A percentile compares a stretch with the other conserved stretches of the same genome.
Evolutionary conservation across 2,329 filamentous ascomycete species (phyloP).

Genomic region (Diplodia sapinea): DNA sequence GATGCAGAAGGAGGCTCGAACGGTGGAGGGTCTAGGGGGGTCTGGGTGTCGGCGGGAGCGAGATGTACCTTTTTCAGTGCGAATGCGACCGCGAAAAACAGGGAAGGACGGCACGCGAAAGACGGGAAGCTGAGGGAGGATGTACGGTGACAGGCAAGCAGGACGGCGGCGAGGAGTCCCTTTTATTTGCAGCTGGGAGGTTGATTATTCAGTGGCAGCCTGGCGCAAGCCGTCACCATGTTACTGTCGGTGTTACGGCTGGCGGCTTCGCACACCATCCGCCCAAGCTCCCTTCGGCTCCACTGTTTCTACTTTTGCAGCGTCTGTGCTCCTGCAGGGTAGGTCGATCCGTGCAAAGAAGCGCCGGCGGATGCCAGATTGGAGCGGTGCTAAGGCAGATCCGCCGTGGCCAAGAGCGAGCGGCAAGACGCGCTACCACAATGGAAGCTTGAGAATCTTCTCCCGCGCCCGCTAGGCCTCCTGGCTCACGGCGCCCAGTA

Average conservation of each 20-base stretch:
- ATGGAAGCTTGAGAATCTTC: slow-evolving; percentile 29
- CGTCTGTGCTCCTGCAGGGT: slow-evolving; percentile 30
- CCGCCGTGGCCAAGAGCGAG: slow-evolving; percentile 23
- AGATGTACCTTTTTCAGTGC: not conserved
- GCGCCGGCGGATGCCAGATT: slow-evolving; percentile 16
- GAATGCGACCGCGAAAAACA: slow-evolving; percentile 10
- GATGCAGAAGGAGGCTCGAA: slow-evolving; percentile 25
- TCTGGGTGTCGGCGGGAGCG: slow-evolving; percentile 1
- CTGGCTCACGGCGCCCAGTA: slow-evolving; percentile 15
- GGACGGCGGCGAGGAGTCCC: not conserved
- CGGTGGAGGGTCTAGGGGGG: not conserved
- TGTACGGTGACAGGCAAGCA: slow-evolving; percentile 17
- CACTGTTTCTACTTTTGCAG: slow-evolving; percentile 31
- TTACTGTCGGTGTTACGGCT: slow-evolving; percentile 16
- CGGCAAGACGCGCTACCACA: slow-evolving; percentile 18
- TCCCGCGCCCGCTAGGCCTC: slow-evolving; percentile 20
- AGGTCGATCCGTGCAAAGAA: slow-evolving; percentile 30
- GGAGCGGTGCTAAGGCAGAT: slow-evolving; percentile 25
- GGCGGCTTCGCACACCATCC: slow-evolving; percentile 27
- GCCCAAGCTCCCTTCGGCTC: slow-evolving; percentile 30
- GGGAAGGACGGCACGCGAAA: slow-evolving; percentile 8
- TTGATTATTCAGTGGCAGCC: slow-evolving; percentile 29
- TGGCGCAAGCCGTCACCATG: slow-evolving; percentile 11
- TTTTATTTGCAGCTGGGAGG: slow-evolving; percentile 25
- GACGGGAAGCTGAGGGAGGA: slow-evolving; percentile 15